Base-by-base conservation (phyloP, 805 yeast species). In the Saccharomycopsis guyanensis region DNA sequence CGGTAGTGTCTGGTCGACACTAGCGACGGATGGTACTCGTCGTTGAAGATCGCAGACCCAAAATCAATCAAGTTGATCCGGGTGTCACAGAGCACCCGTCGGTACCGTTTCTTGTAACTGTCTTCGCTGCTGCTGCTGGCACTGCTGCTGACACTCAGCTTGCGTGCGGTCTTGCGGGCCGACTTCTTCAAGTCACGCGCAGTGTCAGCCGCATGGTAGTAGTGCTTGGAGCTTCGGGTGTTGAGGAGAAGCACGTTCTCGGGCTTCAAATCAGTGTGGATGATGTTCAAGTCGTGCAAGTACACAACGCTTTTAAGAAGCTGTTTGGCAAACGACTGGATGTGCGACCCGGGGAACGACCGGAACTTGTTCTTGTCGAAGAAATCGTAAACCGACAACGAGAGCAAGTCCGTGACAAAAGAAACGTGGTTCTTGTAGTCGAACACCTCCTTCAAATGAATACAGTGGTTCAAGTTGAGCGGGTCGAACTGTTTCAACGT, bases 211-310 rank as follows among this genome's bases (percentile, higher is more conserved):
- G 15, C 23, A 18, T 27, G 13, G 32, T 41, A 46, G n/a, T 15
- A 41, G 12, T 70, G 70, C 40, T 70, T 64, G 12, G 54, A 56
- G 47, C 59, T 75, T 1, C 73, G 62, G 56, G 71, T 77, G 56
- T 78, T 76, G 47, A 76, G 75, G 29, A 88, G 68, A 29, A 93
- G 64, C 37, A 93, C 84, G 61, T 93, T 93, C 63, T 93, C 99
- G 1, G 99, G 99, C 65, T 93, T 93, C 55, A 93, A 71, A 63
- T 93, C 99, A 0, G 99, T 93, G 64, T 93, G 99, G 37, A 93
- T 86, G 41, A 93, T 72, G 44, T 83, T 86, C 60, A 93, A 69
- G 58, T 86, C 95, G 62, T 93, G 99, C 52, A 93, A 68, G 58
- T 84, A 91, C 1, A 93, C 84, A 34, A 91, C 94, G 0, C 93